phyloP scores from a whole-genome alignment of 2,329 filamentous ascomycete species.

The Trichothecium sympodiale region DNA sequence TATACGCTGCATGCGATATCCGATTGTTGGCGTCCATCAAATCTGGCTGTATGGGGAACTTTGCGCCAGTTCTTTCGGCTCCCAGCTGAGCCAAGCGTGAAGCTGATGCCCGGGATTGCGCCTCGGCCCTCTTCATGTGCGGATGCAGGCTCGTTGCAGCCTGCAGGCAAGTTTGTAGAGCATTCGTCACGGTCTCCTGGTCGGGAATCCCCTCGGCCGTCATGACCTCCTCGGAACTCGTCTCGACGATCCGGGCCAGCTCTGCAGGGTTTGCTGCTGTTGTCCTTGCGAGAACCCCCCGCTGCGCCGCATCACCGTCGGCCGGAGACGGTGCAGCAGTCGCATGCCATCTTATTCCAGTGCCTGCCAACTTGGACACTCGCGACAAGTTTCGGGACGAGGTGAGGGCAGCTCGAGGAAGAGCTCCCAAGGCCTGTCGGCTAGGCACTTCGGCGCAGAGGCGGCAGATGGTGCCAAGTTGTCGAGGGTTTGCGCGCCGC shows the following conservation, averaged over 20 bases:
- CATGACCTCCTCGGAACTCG: conserved; percentile 30
- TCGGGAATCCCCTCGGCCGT: conserved; percentile 30
- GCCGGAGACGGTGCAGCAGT: conserved; percentile 10
- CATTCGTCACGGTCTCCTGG: conserved; percentile 28
- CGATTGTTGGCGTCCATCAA: conserved; percentile 34
- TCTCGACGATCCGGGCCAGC: conserved; percentile 29
- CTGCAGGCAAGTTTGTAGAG: conserved; percentile 32
- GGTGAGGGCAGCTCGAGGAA: conserved; percentile 2
- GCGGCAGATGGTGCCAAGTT: conserved; percentile 29
- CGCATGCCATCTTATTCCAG: conserved; percentile 15
- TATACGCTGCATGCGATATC: conserved; percentile 52
- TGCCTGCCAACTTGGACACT: too few species aligned
- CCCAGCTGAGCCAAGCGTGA: conserved; percentile 42
- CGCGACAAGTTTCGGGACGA: too few species aligned
- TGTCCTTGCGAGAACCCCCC: conserved; percentile 8
- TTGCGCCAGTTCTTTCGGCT: conserved; percentile 19
- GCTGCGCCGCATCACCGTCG: background rate
- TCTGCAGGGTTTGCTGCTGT: conserved; percentile 26
- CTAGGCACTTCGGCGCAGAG: conserved; percentile 26
- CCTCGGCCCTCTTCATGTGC: conserved; percentile 25
- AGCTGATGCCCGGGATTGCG: conserved; percentile 32
- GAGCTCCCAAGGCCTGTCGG: conserved; percentile 3
- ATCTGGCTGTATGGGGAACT: conserved; percentile 19
- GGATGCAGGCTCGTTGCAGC: conserved; percentile 33
- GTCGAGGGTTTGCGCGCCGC: conserved; percentile 22